phyloP scores from a whole-genome alignment of 306 rosid species.

The Calophaca sinica region DNA sequence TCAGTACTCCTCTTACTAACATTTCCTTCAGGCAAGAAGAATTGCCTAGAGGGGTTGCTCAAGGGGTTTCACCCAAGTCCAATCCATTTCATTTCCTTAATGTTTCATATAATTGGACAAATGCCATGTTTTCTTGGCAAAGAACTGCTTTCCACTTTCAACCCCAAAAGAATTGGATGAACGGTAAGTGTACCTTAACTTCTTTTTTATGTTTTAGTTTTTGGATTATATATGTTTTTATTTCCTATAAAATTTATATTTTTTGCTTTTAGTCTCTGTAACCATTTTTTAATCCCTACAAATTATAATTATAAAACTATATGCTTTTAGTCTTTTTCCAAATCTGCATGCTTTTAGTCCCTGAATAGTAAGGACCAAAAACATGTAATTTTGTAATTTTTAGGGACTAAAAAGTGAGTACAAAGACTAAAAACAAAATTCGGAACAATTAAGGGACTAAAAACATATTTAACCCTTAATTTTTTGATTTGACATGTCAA shows the following conservation, averaged over 20 bases:
- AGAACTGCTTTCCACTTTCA: slow-evolving; percentile 88
- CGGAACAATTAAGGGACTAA: no score
- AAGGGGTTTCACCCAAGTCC: slow-evolving; percentile 82
- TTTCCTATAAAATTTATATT: no score
- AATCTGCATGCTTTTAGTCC: no score
- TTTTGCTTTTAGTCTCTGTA: no score
- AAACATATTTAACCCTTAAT: neutral
- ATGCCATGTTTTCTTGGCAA: slow-evolving; percentile 90
- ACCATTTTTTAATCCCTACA: no score
- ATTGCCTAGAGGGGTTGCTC: slow-evolving; percentile 61
- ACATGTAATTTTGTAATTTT: no score
- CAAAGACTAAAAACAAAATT: no score
- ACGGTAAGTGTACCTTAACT: slow-evolving; percentile 61
- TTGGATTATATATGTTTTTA: neutral
- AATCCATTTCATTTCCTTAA: slow-evolving; percentile 43
- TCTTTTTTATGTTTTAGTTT: no score
- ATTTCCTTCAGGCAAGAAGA: neutral
- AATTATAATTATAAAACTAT: no score
- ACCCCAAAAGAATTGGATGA: slow-evolving; percentile 84
- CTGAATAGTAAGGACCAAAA: no score
- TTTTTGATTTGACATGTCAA: neutral
- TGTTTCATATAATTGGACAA: slow-evolving; percentile 72
- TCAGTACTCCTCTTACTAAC: neutral
- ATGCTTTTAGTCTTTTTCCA: no score
- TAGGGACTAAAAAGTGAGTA: no score